Conservation (phyloP, 108 stramenopile species). For the Bacterosira constricta region DNA sequence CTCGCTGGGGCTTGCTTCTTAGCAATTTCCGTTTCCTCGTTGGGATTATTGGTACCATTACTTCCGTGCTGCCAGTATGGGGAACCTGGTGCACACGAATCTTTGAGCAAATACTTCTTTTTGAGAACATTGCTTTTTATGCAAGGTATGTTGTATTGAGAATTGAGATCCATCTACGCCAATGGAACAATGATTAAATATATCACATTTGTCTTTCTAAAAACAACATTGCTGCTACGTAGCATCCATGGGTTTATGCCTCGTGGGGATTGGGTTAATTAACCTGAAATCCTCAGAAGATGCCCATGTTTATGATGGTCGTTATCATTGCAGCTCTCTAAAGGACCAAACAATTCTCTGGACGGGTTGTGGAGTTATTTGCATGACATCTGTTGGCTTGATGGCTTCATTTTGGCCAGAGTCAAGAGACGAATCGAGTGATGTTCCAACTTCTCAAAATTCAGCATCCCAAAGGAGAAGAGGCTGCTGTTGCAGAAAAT, state of each 20-base stretch:
- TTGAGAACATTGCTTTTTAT: slow-evolving; percentile 36
- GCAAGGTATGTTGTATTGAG: slow-evolving; percentile 12
- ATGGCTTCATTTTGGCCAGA: slow-evolving; percentile 71
- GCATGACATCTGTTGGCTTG: slow-evolving; percentile 53
- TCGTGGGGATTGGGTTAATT: slow-evolving; percentile 33
- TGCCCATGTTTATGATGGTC: slow-evolving; percentile 20
- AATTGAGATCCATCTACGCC: no score
- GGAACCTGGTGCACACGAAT: background rate
- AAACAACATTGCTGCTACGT: background rate
- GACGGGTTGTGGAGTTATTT: slow-evolving; percentile 51
- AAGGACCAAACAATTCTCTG: slow-evolving; percentile 51
- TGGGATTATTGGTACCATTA: slow-evolving; percentile 28
- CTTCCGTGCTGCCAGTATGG: slow-evolving; percentile 34
- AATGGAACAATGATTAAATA: no score
- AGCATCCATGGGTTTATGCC: slow-evolving; percentile 38
- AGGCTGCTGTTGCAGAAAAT: slow-evolving; percentile 15
- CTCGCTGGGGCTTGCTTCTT: slow-evolving; percentile 42
- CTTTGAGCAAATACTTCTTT: slow-evolving; percentile 23
- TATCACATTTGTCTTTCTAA: no score
- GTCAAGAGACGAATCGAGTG: background rate
- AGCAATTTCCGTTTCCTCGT: slow-evolving; percentile 37
- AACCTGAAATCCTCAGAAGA: slow-evolving; percentile 31
- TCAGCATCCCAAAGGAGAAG: background rate
- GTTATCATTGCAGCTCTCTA: slow-evolving; percentile 29
- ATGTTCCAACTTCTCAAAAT: background rate